phyloP scores from a whole-genome alignment of 768 basidiomycete genomes.

The Coprinellus aureogranulatus region DNA sequence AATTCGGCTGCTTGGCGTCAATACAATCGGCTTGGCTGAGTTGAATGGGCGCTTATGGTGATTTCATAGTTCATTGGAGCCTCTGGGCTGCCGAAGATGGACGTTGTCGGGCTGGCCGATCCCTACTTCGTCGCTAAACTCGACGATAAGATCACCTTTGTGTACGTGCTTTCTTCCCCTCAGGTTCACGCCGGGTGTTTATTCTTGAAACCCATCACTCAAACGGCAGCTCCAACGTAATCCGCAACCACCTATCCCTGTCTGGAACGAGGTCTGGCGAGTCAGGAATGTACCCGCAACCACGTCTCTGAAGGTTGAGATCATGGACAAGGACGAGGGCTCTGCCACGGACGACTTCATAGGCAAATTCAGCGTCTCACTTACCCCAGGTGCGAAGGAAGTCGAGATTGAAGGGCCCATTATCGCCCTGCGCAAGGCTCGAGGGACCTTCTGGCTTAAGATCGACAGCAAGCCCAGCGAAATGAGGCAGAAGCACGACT shows the following conservation, averaged over 20 bases:
- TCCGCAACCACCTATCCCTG: constrained; percentile 55
- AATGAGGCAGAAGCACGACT: constrained; percentile 29
- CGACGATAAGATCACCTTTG: constrained; percentile 61
- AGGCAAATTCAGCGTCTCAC: constrained; percentile 56
- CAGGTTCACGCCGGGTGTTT: too few relatives aligned
- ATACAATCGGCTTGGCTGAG: too few relatives aligned
- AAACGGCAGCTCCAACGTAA: constrained; percentile 63
- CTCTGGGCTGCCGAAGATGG: constrained; percentile 65
- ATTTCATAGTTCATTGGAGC: constrained; percentile 64
- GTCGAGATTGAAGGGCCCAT: constrained; percentile 56
- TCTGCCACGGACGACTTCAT: constrained; percentile 58
- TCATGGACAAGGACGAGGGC: constrained; percentile 70
- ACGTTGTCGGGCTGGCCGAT: constrained; percentile 60
- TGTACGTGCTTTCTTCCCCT: constrained; percentile 43
- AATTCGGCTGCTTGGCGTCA: too few relatives aligned
- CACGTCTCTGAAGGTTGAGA: constrained; percentile 57
- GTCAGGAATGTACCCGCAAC: constrained; percentile 68
- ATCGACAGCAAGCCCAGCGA: constrained; percentile 50
- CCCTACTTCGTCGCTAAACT: constrained; percentile 72
- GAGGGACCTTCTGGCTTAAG: constrained; percentile 73
- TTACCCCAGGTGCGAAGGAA: constrained; percentile 61
- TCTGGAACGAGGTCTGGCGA: constrained; percentile 76
- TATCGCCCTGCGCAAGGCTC: constrained; percentile 34
- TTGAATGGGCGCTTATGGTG: background rate
- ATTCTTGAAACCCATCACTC: too few relatives aligned